Base-by-base conservation (phyloP, 495 filamentous ascomycete species). In the Neurospora africana region DNA sequence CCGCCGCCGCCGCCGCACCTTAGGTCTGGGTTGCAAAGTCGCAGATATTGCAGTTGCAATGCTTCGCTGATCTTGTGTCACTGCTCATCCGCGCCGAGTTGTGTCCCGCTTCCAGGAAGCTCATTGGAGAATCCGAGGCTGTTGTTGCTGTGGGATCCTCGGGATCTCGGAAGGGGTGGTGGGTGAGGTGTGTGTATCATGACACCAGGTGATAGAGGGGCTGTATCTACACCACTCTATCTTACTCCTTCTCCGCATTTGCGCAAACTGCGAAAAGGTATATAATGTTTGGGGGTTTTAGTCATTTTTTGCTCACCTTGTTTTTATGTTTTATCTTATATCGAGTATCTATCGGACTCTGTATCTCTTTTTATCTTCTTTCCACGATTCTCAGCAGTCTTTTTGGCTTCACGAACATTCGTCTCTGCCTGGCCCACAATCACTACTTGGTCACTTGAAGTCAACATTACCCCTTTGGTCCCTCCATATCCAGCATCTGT, bases 211-310 rank as follows among this genome's bases (percentile, higher is more conserved):
- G 58, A 58, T 43, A 27, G 53, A 65, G 53, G 47, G 53, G 53
- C 53, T 65, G 53, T 65, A 65, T 19, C 27, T 65, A 35, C 53
- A 65, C 27, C 53, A 65, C 53, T 65, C 27, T 33, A 33, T 65
- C 58, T 47, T 61, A 33, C 6, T 33, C 17, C 19, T 69, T 79
- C 71, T 80, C 72, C 78, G 78, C 78, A 80, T 79, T 79, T 80
- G 78, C 78, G 78, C 78, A 80, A 72, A 80, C 39, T 23, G 36
- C 35, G 36, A 68, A 35, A 9, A 70, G 69, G 27, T 78, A 77
- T 79, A 78, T 74, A 77, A 61, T 10, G 27, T 3, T 70, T 30
- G 19, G 30, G 37, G 2, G 19, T 38, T 38, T 65, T 13, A 27
- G 15, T 30, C 8, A 7, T 17, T 8, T 21, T 11, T 40, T 68